Evolutionary conservation across 345 rosid genomes (phyloP).

Genomic region (Populus deltoides): DNA sequence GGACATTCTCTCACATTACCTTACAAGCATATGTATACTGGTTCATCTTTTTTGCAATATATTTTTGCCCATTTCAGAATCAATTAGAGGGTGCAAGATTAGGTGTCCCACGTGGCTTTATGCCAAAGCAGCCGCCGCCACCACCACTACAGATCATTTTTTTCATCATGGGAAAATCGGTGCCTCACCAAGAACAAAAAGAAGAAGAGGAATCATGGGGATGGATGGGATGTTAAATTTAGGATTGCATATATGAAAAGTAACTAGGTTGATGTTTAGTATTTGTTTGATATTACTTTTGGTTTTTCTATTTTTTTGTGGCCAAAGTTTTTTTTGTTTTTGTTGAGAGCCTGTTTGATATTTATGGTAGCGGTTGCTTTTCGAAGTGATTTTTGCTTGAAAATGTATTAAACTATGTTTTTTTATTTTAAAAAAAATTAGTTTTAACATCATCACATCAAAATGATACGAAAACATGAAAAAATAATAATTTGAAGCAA

Average conservation of each 20-base stretch:
- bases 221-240: not conserved
- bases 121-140: constrained; percentile 28
- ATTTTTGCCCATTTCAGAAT: constrained; percentile 9
- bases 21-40: not conserved
- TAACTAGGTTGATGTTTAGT: not conserved
- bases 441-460: too few relatives aligned
- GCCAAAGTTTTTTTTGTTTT: too few relatives aligned
- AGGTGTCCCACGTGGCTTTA: constrained; percentile 39
- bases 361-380: fast-evolving
- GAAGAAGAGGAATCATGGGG: not conserved
- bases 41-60: constrained; percentile 3
- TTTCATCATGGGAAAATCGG: constrained; percentile 7
- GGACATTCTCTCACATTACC: constrained; percentile 15
- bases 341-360: too few relatives aligned
- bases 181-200: not conserved
- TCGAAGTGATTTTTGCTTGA: fast-evolving
- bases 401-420: fast-evolving
- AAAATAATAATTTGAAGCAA: too few relatives aligned
- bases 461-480: fast-evolving
- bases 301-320: not conserved
- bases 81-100: constrained; percentile 12
- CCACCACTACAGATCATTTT: constrained; percentile 20
- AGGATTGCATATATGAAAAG: not conserved
- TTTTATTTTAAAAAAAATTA: too few relatives aligned
- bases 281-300: not conserved